Evolutionary conservation across 306 rosid genomes (phyloP).

Genomic region (Ammopiptanthus mongolicus): DNA sequence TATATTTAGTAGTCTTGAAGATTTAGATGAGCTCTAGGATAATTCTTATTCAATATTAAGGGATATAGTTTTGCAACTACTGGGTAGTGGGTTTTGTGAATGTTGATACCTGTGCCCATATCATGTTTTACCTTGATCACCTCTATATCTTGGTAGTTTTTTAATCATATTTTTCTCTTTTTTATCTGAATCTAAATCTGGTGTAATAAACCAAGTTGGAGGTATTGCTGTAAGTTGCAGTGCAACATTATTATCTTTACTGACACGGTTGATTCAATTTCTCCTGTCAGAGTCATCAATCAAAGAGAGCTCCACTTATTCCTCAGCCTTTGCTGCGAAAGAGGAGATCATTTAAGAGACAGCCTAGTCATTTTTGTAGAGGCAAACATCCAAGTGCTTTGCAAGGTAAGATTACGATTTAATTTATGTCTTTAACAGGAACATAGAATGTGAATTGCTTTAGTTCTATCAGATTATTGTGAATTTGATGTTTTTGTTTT

Average conservation of each 20-base stretch:
- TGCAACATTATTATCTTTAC: neutral
- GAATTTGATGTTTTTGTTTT: neutral
- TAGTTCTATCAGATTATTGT: neutral
- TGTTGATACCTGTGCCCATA: neutral
- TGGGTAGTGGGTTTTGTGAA: neutral
- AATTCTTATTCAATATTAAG: neutral
- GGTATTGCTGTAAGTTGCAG: neutral
- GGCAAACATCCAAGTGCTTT: slow-evolving; percentile 41
- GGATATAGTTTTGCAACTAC: neutral
- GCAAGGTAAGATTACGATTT: slow-evolving; percentile 43
- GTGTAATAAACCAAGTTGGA: neutral
- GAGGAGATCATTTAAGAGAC: slow-evolving; percentile 64
- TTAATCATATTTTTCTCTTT: neutral
- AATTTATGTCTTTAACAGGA: neutral
- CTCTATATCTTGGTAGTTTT: neutral
- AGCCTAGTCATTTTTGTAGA: slow-evolving; percentile 56
- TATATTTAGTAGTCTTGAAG: neutral
- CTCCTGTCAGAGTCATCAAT: slow-evolving; percentile 42
- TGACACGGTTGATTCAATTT: slow-evolving; percentile 8
- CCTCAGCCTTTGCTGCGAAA: slow-evolving; percentile 48
- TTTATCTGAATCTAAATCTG: neutral
- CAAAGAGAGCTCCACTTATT: slow-evolving; percentile 40
- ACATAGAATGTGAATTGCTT: neutral
- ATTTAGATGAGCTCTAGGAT: neutral
- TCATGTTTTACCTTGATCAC: neutral